A percentile compares a stretch with the other conserved stretches of the same genome.
Evolutionary conservation across 768 basidiomycete genomes (phyloP).

Genomic region (Plicaturopsis crispa): DNA sequence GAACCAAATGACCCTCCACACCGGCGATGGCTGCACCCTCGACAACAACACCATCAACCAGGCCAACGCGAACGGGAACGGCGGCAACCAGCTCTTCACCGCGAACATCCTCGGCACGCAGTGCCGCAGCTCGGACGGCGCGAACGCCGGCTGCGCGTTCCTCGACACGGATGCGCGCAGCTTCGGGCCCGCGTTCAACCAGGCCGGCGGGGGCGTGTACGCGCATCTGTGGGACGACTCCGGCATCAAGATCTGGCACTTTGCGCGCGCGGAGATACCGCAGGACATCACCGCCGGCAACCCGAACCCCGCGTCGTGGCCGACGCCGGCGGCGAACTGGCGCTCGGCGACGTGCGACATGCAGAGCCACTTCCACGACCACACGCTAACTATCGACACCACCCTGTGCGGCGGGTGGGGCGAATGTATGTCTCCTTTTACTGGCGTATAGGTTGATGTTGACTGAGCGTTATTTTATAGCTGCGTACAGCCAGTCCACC

Average conservation of each 20-base stretch:
- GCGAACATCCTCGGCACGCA: conserved; percentile 16
- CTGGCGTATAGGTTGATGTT: no score
- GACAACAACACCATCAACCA: conserved; percentile 2
- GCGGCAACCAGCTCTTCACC: conserved; percentile 10
- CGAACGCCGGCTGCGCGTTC: conserved; percentile 46
- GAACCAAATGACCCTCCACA: conserved; percentile 46
- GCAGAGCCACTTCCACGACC: conserved; percentile 41
- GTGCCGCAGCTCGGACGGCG: conserved; percentile 31
- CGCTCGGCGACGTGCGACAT: conserved; percentile 43
- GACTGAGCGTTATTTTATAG: no score
- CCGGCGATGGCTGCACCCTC: conserved; percentile 18
- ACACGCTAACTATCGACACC: conserved; percentile 35
- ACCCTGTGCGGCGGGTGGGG: conserved; percentile 26
- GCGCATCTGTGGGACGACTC: conserved; percentile 45
- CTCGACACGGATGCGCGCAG: conserved; percentile 28
- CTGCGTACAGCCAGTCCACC: conserved; percentile 12
- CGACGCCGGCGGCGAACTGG: conserved; percentile 44
- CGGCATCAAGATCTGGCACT: conserved; percentile 53
- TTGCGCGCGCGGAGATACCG: conserved; percentile 44
- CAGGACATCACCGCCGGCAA: conserved; percentile 34
- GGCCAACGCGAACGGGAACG: conserved; percentile 15
- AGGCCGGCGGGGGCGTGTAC: conserved; percentile 41
- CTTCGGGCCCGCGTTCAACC: conserved; percentile 40
- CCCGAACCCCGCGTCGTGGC: conserved; percentile 46
- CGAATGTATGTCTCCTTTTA: conserved; percentile 1